A percentile compares a stretch with the other conserved stretches of the same genome.
Conservation (phyloP, 2,329 filamentous ascomycete genomes). For the Clonostachys rhizophaga region DNA sequence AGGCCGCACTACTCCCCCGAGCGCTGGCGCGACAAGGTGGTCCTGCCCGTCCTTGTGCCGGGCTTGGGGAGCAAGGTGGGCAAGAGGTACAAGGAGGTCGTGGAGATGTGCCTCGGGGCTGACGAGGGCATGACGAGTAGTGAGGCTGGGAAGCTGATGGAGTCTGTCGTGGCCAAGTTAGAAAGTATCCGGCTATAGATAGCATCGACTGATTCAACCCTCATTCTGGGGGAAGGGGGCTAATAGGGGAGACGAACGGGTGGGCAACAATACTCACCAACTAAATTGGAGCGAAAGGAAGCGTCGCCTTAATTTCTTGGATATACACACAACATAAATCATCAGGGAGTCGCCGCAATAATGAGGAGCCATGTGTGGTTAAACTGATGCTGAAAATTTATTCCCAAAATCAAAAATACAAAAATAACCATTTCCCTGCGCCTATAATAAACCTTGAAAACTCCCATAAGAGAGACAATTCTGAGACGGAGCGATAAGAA, state of each 20-base stretch:
- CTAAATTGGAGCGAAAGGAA: no score
- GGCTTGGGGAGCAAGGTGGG: constrained; percentile 34
- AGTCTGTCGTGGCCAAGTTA: constrained; percentile 31
- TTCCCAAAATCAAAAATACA: not conserved
- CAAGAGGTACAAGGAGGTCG: constrained; percentile 29
- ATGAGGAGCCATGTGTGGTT: not conserved
- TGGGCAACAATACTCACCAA: no score
- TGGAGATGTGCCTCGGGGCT: constrained; percentile 31
- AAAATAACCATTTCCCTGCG: not conserved
- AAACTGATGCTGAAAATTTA: no score
- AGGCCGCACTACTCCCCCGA: constrained; percentile 34
- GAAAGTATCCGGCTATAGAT: constrained; percentile 27
- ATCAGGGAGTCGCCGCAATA: not conserved
- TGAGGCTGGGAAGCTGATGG: constrained; percentile 33
- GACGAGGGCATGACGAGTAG: constrained; percentile 26
- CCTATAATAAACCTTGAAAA: no score
- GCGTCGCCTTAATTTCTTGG: no score
- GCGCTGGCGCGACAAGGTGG: constrained; percentile 34
- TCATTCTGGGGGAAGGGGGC: no score
- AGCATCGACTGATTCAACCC: not conserved
- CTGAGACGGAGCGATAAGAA: no score
- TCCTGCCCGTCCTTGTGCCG: constrained; percentile 32
- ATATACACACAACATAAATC: not conserved
- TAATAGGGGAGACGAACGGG: no score
- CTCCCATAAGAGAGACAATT: no score